phyloP scores from a whole-genome alignment of 2,329 filamentous ascomycete species.

The Thielaviopsis ethacetica region DNA sequence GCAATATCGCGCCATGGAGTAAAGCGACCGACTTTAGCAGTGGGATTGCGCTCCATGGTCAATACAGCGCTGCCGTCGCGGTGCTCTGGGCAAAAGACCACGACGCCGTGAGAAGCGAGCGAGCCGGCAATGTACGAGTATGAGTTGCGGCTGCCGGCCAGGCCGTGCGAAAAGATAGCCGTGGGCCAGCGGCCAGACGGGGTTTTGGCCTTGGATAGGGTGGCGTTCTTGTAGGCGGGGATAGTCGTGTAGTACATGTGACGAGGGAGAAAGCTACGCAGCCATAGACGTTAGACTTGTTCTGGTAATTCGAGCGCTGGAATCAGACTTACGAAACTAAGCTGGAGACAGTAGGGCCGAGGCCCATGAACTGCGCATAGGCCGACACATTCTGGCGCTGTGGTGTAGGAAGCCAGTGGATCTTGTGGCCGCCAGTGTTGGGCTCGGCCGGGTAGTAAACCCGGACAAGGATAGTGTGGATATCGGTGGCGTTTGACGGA shows the following conservation, averaged over 20 bases:
- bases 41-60: conserved; percentile 51
- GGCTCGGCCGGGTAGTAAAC: conserved; percentile 61
- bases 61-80: conserved; percentile 65
- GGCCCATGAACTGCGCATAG: conserved; percentile 61
- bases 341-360: conserved; percentile 39
- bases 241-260: conserved; percentile 59
- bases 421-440: conserved; percentile 33
- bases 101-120: conserved; percentile 62
- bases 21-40: conserved; percentile 22
- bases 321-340: conserved; percentile 37
- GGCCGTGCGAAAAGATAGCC: conserved; percentile 72
- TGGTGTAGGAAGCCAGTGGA: conserved; percentile 63
- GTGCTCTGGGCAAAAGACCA: conserved; percentile 70
- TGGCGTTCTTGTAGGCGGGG: conserved; percentile 55
- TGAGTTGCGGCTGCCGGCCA: conserved; percentile 65
- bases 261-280: conserved; percentile 44
- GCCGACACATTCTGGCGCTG: conserved; percentile 59
- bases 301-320: not conserved
- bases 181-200: conserved; percentile 52
- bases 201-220: conserved; percentile 34
- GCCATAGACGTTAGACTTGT: not conserved
- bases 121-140: conserved; percentile 74
- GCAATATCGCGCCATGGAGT: conserved; percentile 11
- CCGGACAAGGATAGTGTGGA: conserved; percentile 63
- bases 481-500: conserved; percentile 36